Evolutionary conservation across 2,329 filamentous ascomycete genomes (phyloP), one percentile per base, ranked within the genome.

Genomic region (Aspergillus udagawae): DNA sequence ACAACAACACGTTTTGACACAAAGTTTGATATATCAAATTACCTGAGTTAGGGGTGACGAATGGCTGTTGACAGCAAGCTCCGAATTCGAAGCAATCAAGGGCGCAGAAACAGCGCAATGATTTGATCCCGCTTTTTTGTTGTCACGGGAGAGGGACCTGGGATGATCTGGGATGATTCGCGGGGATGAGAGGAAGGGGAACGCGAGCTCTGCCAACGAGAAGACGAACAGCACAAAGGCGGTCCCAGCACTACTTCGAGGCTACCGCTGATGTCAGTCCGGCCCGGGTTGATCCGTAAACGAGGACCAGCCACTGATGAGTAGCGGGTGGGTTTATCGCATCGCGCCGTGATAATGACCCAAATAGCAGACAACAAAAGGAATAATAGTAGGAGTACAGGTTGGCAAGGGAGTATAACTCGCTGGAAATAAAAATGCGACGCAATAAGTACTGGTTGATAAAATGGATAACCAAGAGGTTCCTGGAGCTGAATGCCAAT

Each of bases 201-300:
- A 44, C 53, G 51, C 49, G 50, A 61, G 59, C 28, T 60, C 54
- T 63, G 58, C 58, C 65, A 64, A 65, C 62, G 57, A 63, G 60
- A 57, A 57, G 52, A 59, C 56, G 56, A 53, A 52, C 57, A 60
- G 55, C 57, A 41, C 54, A 59, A 58, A 54, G 45, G 49, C 55
- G 35, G 56, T 53, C 53, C 56, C 49, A 27, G 52, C 28, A 38
- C 49, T 29, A 52, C 55, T 55, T 55, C 57, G 59, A 59, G 60
- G 58, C 60, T 63, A 62, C 59, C 61, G 63, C 65, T 67, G 63
- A 67, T 65, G 65, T 66, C 65, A 66, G 63, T 61, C 61, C 60
- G 54, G 60, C 54, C 57, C 54, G 55, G 60, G 54, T 62, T 63
- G 64, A 65, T 60, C 65, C 62, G 61, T 54, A 57, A 55, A 48